phyloP scores from a whole-genome alignment of 192 early-diverging fungal genomes.

The Umbelopsis sp. region DNA sequence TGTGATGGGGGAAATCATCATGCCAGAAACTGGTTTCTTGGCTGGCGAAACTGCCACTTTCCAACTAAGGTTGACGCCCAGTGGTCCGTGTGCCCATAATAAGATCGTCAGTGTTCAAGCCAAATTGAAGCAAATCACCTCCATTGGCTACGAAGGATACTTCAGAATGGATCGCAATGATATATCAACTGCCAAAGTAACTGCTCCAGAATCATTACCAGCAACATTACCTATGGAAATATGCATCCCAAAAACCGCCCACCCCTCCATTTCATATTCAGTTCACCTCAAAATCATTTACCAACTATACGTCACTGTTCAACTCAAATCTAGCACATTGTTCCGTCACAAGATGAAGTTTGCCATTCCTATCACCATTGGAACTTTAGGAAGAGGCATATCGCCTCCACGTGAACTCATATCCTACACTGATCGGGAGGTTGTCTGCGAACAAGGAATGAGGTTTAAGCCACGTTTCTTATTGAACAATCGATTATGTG shows the following conservation, averaged over 20 bases:
- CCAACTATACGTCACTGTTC: neutral
- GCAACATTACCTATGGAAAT: neutral
- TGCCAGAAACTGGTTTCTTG: constrained; percentile 11
- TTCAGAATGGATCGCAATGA: constrained; percentile 12
- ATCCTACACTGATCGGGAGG: neutral
- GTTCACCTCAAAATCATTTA: neutral
- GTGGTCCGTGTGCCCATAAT: neutral
- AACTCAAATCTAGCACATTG: neutral
- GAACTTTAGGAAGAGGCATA: neutral
- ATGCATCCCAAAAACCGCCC: constrained; percentile 1
- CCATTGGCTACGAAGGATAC: constrained; percentile 3
- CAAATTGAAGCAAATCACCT: constrained; percentile 7
- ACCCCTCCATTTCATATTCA: neutral
- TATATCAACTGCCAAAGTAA: neutral
- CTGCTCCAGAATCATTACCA: neutral
- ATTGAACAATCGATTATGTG: neutral
- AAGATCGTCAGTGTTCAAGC: neutral
- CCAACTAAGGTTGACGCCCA: neutral
- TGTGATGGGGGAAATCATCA: constrained; percentile 3
- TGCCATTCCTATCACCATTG: neutral
- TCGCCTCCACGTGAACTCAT: constrained; percentile 7
- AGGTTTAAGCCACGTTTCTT: constrained; percentile 1
- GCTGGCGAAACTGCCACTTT: constrained; percentile 8
- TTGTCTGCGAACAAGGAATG: neutral
- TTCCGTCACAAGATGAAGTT: constrained; percentile 15